Conservation (phyloP, 2,329 filamentous ascomycete species). For the Penicillium hesseltinei region DNA sequence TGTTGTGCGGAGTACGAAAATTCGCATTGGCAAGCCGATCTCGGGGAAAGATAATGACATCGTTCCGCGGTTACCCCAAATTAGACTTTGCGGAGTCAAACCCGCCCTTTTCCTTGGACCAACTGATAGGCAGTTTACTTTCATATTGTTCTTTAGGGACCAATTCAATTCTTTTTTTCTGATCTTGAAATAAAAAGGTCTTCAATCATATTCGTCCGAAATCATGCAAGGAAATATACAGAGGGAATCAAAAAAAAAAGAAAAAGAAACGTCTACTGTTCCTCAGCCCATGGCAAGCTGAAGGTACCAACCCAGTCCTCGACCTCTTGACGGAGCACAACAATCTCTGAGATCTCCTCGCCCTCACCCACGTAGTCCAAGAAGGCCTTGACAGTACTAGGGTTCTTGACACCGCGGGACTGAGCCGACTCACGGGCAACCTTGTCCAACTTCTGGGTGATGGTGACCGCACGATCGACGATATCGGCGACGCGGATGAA, state of each 20-base stretch:
- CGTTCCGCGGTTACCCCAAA: background rate
- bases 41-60: background rate
- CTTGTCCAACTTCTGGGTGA: conserved; percentile 75
- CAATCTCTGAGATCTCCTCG: conserved; percentile 80
- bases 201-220: conserved; percentile 27
- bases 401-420: conserved; percentile 81
- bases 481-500: conserved; percentile 84
- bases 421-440: conserved; percentile 69
- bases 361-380: conserved; percentile 78
- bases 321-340: conserved; percentile 83
- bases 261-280: conserved; percentile 44
- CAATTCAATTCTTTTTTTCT: background rate
- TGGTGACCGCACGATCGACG: conserved; percentile 77
- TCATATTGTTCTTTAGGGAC: background rate
- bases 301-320: conserved; percentile 83
- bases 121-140: background rate
- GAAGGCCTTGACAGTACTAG: conserved; percentile 99
- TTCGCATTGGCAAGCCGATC: background rate
- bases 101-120: background rate
- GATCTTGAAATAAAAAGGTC: conserved; percentile 4
- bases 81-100: background rate
- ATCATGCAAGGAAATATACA: conserved; percentile 22
- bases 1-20: background rate
- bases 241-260: conserved; percentile 8
- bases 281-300: conserved; percentile 77